A percentile compares a stretch with the other conserved stretches of the same genome.
Evolutionary conservation across 2,329 filamentous ascomycete species (phyloP).

Genomic region (Plenodomus biglobosus): DNA sequence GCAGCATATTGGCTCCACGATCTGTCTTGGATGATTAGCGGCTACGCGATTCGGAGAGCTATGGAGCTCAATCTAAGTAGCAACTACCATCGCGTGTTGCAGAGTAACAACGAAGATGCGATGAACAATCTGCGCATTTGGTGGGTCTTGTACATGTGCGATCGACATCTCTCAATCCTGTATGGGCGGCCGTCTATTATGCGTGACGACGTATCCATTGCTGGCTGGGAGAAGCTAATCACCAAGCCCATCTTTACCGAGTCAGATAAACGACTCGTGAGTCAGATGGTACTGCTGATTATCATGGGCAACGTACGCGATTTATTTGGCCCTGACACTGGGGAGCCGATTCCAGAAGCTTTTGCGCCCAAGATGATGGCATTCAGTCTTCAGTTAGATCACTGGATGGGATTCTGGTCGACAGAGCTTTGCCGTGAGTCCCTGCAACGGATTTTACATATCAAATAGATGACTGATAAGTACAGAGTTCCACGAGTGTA

Average conservation of each 20-base stretch:
- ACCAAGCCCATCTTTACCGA: constrained; percentile 54
- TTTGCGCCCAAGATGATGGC: constrained; percentile 56
- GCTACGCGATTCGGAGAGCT: constrained; percentile 55
- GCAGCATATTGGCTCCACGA: constrained; percentile 66
- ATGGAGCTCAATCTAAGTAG: constrained; percentile 52
- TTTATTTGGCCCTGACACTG: constrained; percentile 58
- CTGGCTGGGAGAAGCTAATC: constrained; percentile 61
- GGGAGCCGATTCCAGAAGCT: constrained; percentile 54
- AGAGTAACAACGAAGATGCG: constrained; percentile 47
- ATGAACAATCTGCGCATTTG: constrained; percentile 60
- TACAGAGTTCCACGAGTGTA: constrained; percentile 48
- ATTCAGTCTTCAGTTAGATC: constrained; percentile 48
- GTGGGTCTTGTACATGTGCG: constrained; percentile 63
- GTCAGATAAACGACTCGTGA: constrained; percentile 59
- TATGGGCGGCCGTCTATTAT: constrained; percentile 62
- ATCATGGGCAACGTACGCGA: constrained; percentile 60
- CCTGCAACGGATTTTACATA: neutral
- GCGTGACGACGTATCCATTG: constrained; percentile 59
- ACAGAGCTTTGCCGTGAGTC: constrained; percentile 46
- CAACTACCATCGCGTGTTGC: constrained; percentile 47
- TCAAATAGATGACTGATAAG: neutral
- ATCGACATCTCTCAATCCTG: constrained; percentile 65
- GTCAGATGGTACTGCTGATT: constrained; percentile 60
- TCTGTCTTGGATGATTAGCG: constrained; percentile 63
- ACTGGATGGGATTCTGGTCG: constrained; percentile 56